Evolutionary conservation across 2,329 filamentous ascomycete species (phyloP), one percentile per base, ranked within the genome.

Genomic region (Talaromyces rugulosus): DNA sequence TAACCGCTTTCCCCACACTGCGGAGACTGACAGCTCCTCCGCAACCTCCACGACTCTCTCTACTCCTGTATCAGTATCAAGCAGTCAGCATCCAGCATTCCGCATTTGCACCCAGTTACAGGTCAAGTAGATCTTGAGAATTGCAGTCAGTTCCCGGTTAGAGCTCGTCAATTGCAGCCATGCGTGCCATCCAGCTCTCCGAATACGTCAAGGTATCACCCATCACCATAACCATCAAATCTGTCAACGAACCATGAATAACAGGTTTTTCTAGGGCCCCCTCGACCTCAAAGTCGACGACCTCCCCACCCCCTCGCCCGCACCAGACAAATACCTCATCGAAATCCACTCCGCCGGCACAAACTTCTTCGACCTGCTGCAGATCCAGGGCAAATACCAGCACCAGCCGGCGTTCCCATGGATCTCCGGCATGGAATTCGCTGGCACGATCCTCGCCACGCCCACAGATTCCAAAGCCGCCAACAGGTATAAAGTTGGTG

Each of bases 281-380:
- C 81, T 87, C 64, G 90, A 95, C 72, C 90, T 98, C 75, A 84
- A 81, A 64, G 89, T 96, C 66, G 83, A 86, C 18, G 82, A 86
- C 27, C 84, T 96, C 14, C 87, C 92, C 18, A 90, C 92, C 59
- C 93, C 92, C 0, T 78, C 80, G 1, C 91, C 92, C 1, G 81
- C 83, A 8, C 77, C 86, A 34, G 81, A 90, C 71, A 87, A 96
- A 78, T 98, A 97, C 75, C 83, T 96, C 66, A 90, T 98, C 73
- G 85, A 88, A 71, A 90, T 98, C 70, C 90, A 92, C 77, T 91
- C 94, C 54, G 85, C 90, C 0, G 94, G 92, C 23, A 91, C 91
- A 70, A 98, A 98, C 80, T 98, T 98, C 84, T 98, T 97, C 81
- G 94, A 98, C 75, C 89, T 96, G 62, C 86, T 98, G 60, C 94